Evolutionary conservation across 1,284 basidiomycete species (phyloP).

Genomic region (Ganoderma sinense): DNA sequence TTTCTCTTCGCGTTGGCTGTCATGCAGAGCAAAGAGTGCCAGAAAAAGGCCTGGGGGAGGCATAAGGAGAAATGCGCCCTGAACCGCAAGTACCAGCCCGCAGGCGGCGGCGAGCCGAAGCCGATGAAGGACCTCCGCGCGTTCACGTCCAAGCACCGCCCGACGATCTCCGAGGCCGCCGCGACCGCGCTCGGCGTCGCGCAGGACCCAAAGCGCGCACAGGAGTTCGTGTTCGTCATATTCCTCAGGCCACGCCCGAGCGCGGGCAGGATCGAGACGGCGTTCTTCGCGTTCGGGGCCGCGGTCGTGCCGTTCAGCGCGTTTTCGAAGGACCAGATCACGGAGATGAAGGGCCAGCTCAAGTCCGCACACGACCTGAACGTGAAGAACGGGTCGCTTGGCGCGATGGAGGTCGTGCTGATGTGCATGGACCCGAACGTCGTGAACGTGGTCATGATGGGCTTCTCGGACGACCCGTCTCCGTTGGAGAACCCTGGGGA

Average conservation of each 20-base stretch:
- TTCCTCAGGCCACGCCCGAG: slow-evolving; percentile 28
- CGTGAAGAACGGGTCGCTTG: slow-evolving; percentile 22
- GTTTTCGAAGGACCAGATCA: slow-evolving; percentile 24
- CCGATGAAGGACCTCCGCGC: slow-evolving; percentile 27
- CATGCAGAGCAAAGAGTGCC: slow-evolving; percentile 36
- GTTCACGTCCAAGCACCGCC: slow-evolving; percentile 37
- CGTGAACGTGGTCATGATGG: slow-evolving; percentile 33
- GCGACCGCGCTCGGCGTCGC: slow-evolving; percentile 32
- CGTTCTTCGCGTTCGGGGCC: slow-evolving; percentile 31
- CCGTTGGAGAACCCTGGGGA: slow-evolving; percentile 21
- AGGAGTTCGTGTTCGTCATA: slow-evolving; percentile 30
- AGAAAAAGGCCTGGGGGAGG: slow-evolving; percentile 31
- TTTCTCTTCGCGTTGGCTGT: neutral
- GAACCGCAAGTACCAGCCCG: slow-evolving; percentile 27
- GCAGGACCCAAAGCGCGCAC: slow-evolving; percentile 22
- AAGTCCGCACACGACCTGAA: slow-evolving; percentile 26
- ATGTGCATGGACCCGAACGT: slow-evolving; percentile 27
- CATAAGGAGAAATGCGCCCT: slow-evolving; percentile 35
- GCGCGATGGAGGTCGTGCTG: slow-evolving; percentile 31
- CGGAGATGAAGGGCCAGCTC: slow-evolving; percentile 34
- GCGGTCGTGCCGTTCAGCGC: slow-evolving; percentile 28
- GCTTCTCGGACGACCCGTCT: slow-evolving; percentile 28
- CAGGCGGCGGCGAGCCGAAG: slow-evolving; percentile 17
- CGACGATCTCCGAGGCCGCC: slow-evolving; percentile 29
- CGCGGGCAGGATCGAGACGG: slow-evolving; percentile 28